Percentiles rank a stretch among this genome's conserved stretches.
Conservation (phyloP, 768 basidiomycete genomes). For the Tulasnella sp. region DNA sequence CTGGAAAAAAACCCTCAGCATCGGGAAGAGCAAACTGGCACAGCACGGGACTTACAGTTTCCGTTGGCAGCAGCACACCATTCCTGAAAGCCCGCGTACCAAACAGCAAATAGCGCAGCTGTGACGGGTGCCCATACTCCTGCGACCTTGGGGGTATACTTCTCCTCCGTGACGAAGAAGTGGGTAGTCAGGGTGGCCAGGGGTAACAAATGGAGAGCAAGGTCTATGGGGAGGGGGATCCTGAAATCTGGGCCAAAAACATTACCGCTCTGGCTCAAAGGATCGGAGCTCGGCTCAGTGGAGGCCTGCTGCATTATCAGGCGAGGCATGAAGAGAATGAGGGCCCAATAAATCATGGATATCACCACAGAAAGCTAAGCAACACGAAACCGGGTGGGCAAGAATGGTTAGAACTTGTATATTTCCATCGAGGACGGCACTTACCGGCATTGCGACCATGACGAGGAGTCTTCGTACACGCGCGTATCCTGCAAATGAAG, state of each 20-base stretch:
- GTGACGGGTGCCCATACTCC: slow-evolving; percentile 28
- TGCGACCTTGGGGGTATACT: slow-evolving; percentile 35
- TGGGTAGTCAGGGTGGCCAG: slow-evolving; percentile 48
- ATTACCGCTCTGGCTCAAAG: slow-evolving; percentile 15
- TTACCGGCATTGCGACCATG: slow-evolving; percentile 57
- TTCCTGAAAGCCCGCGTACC: slow-evolving; percentile 60
- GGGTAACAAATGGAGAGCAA: slow-evolving; percentile 58
- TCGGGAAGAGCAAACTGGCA: neutral
- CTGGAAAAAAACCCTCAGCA: slow-evolving; percentile 27
- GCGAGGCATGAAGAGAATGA: slow-evolving; percentile 43
- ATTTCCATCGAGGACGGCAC: too few relatives aligned
- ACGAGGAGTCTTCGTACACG: slow-evolving; percentile 45
- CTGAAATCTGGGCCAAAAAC: slow-evolving; percentile 28
- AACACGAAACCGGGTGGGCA: too few relatives aligned
- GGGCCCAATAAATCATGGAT: slow-evolving; percentile 57
- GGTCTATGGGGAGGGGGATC: slow-evolving; percentile 43
- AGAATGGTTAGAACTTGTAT: too few relatives aligned
- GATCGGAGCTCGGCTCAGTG: slow-evolving; percentile 25
- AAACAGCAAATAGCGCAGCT: slow-evolving; percentile 28
- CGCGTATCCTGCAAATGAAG: slow-evolving; percentile 30
- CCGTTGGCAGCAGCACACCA: slow-evolving; percentile 53
- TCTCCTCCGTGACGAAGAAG: slow-evolving; percentile 56
- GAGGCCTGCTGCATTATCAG: slow-evolving; percentile 41
- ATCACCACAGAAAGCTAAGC: slow-evolving; percentile 41
- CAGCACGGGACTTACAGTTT: slow-evolving; percentile 38